A percentile compares a stretch with the other conserved stretches of the same genome.
Evolutionary conservation across 108 stramenopile species (phyloP).

Genomic region (Discostella stelligeroides): DNA sequence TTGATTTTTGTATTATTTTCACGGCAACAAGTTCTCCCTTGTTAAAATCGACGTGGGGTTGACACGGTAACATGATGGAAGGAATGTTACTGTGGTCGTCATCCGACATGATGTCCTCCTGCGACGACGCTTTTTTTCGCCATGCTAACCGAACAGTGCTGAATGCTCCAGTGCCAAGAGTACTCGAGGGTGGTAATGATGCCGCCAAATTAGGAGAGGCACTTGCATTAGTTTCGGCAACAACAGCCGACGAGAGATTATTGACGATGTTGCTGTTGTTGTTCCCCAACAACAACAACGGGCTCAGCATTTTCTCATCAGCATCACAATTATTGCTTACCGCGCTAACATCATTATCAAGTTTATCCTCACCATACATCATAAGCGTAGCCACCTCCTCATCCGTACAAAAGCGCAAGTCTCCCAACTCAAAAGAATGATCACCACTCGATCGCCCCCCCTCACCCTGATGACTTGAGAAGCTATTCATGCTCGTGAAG

Average conservation of each 20-base stretch:
- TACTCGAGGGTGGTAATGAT: slow-evolving; percentile 22
- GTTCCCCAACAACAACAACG: neutral
- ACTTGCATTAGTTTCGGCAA: neutral
- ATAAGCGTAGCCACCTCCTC: slow-evolving; percentile 32
- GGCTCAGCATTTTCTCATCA: neutral
- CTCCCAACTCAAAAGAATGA: slow-evolving; percentile 20
- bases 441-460: neutral
- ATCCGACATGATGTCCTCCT: too few species aligned
- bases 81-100: too few species aligned
- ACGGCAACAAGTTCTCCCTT: slow-evolving; percentile 80
- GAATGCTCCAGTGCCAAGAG: slow-evolving; percentile 26
- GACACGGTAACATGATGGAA: too few species aligned
- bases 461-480: neutral
- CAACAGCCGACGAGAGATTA: neutral
- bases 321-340: neutral
- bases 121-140: slow-evolving; percentile 9
- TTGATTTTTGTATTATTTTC: slow-evolving; percentile 80
- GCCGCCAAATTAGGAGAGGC: neutral
- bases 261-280: neutral
- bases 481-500: slow-evolving; percentile 23
- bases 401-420: slow-evolving; percentile 44
- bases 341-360: neutral
- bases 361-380: slow-evolving; percentile 27
- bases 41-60: neutral
- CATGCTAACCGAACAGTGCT: slow-evolving; percentile 30